These are phyloP conservation scores for Bacidia gigantensis DNA, from an alignment of 495 filamentous ascomycete genomes.

Conservation along the genomic window DNA sequence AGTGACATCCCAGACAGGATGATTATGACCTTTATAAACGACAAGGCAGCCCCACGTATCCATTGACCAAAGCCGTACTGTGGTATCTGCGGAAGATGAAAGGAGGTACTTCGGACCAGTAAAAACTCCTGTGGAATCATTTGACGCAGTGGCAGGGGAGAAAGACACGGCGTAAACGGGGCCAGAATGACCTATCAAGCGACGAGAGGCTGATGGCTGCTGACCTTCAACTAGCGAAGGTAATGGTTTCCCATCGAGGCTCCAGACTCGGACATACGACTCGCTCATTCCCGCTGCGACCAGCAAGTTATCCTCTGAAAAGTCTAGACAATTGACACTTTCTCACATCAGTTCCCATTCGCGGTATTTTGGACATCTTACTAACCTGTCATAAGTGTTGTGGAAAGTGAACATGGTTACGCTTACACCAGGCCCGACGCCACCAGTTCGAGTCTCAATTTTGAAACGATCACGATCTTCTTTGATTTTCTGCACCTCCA, in stretches of 20 bases:
- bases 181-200: slow-evolving; percentile 81
- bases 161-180: slow-evolving; percentile 85
- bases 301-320: slow-evolving; percentile 74
- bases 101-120: slow-evolving; percentile 63
- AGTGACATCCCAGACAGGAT: slow-evolving; percentile 70
- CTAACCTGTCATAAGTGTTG: slow-evolving; percentile 80
- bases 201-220: slow-evolving; percentile 49
- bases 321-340: slow-evolving; percentile 82
- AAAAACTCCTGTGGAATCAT: slow-evolving; percentile 36
- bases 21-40: slow-evolving; percentile 81
- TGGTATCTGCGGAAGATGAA: slow-evolving; percentile 75
- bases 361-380: slow-evolving; percentile 23
- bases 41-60: slow-evolving; percentile 82
- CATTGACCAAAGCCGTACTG: slow-evolving; percentile 82
- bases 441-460: slow-evolving; percentile 67
- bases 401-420: slow-evolving; percentile 96
- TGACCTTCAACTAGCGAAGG: slow-evolving; percentile 23
- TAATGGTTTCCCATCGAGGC: slow-evolving; percentile 61
- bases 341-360: background rate
- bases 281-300: slow-evolving; percentile 79
- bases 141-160: slow-evolving; percentile 51
- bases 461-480: slow-evolving; percentile 83
- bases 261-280: slow-evolving; percentile 92
- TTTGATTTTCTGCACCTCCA: slow-evolving; percentile 89
- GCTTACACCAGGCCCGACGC: slow-evolving; percentile 65